A percentile compares a stretch with the other conserved stretches of the same genome.
Conservation (phyloP, 2,329 filamentous ascomycete species). For the Fusarium pilosicola region DNA sequence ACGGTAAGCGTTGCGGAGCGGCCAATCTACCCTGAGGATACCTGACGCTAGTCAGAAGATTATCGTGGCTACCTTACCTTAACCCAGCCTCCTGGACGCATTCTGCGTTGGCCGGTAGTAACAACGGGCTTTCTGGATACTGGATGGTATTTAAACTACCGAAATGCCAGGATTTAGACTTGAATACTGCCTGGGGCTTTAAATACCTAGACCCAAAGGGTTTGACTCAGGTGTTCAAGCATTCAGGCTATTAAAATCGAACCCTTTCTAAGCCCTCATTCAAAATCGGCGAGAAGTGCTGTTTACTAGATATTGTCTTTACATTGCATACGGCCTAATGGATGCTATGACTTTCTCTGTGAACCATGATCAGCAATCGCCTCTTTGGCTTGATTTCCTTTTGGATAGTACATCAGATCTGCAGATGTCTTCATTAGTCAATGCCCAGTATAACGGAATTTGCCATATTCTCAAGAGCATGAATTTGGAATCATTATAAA, state of each 20-base stretch:
- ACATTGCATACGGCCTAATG: not conserved
- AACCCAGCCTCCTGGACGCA: not conserved
- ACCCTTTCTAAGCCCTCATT: too few species aligned
- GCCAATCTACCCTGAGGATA: not conserved
- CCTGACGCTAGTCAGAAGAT: not conserved
- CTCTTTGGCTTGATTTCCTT: not conserved
- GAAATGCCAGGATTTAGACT: rapidly evolving
- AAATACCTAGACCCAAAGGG: not conserved
- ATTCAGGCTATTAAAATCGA: too few species aligned
- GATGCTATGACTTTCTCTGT: not conserved
- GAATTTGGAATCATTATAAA: not conserved
- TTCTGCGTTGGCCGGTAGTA: not conserved
- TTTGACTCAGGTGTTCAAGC: not conserved
- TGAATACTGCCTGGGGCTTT: not conserved
- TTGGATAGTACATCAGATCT: not conserved
- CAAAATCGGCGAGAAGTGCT: not conserved
- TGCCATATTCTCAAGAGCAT: too few species aligned
- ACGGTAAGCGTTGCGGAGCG: not conserved
- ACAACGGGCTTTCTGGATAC: not conserved
- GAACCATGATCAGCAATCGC: not conserved
- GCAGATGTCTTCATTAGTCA: rapidly evolving
- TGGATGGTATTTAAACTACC: not conserved
- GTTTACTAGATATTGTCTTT: rapidly evolving
- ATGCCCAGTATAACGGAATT: not conserved
- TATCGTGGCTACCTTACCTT: not conserved